phyloP scores from a whole-genome alignment of 2,329 filamentous ascomycete genomes.

The Tolypocladium paradoxum region DNA sequence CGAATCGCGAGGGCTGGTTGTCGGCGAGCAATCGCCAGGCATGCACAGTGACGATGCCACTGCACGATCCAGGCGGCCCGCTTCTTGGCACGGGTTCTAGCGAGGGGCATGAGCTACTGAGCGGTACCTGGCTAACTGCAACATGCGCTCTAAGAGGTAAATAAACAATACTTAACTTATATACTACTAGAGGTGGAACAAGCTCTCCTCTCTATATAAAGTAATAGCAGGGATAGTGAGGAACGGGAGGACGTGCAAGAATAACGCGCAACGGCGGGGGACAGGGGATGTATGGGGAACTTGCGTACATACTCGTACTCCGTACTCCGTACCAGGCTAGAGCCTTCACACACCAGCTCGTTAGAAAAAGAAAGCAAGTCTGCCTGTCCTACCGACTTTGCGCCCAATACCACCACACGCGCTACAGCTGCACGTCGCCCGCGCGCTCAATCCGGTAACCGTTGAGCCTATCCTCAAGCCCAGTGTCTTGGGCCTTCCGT shows the following conservation, averaged over 20 bases:
- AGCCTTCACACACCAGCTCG: not conserved
- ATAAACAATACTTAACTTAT: too few relatives aligned
- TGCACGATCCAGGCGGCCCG: not conserved
- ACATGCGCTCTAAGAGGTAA: too few relatives aligned
- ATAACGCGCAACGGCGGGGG: too few relatives aligned
- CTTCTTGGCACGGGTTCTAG: too few relatives aligned
- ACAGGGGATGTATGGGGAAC: not conserved
- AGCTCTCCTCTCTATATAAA: too few relatives aligned
- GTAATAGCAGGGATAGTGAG: not conserved
- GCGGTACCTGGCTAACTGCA: too few relatives aligned
- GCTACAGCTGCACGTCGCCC: not conserved
- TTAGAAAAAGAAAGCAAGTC: not conserved
- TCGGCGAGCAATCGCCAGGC: too few relatives aligned
- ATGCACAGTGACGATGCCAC: not conserved
- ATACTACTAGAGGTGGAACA: too few relatives aligned
- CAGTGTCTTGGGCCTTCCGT: not conserved
- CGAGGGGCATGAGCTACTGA: too few relatives aligned
- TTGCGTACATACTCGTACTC: too few relatives aligned
- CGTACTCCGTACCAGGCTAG: not conserved
- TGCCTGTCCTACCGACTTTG: not conserved
- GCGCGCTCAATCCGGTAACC: not conserved
- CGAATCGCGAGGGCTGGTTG: not conserved
- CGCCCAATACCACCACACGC: not conserved
- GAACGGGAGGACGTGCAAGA: too few relatives aligned
- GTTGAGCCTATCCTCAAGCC: not conserved